Conservation (phyloP, 768 basidiomycete genomes). For the Dendrothele bispora region DNA sequence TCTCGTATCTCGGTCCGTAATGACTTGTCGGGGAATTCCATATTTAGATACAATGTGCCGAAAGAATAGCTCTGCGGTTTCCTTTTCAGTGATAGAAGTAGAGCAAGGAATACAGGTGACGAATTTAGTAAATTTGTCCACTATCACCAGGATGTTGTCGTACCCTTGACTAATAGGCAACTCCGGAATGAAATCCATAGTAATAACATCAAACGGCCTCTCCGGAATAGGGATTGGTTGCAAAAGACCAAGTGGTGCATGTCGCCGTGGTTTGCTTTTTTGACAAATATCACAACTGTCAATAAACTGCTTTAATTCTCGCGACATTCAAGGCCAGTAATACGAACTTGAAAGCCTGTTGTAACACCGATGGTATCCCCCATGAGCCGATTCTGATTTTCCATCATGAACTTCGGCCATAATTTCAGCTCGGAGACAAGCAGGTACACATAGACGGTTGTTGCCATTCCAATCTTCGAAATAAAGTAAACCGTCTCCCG, state of each 20-base stretch:
- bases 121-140: conserved; percentile 25
- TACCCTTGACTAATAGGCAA: conserved; percentile 17
- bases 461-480: conserved; percentile 5
- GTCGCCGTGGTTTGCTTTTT: conserved; percentile 20
- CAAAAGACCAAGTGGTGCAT: conserved; percentile 13
- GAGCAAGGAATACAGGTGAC: conserved; percentile 16
- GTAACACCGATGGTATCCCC: conserved; percentile 24
- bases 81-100: conserved; percentile 13
- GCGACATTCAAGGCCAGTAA: conserved; percentile 33
- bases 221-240: conserved; percentile 19
- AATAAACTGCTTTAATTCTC: conserved; percentile 4
- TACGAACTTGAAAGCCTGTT: conserved; percentile 19
- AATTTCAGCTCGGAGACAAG: conserved; percentile 7
- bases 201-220: conserved; percentile 18
- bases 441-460: conserved; percentile 28
- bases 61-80: conserved; percentile 21
- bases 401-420: conserved; percentile 25
- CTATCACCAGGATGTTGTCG: conserved; percentile 19
- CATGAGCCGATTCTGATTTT: conserved; percentile 25
- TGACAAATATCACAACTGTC: conserved; percentile 12
- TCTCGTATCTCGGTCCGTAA: conserved; percentile 16
- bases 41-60: conserved; percentile 19
- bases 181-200: conserved; percentile 21
- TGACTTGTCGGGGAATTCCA: conserved; percentile 20
- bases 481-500: neutral